Evolutionary conservation across 1,139 yeast species (phyloP).

Genomic region (Yamadazyma membranifaciens): DNA sequence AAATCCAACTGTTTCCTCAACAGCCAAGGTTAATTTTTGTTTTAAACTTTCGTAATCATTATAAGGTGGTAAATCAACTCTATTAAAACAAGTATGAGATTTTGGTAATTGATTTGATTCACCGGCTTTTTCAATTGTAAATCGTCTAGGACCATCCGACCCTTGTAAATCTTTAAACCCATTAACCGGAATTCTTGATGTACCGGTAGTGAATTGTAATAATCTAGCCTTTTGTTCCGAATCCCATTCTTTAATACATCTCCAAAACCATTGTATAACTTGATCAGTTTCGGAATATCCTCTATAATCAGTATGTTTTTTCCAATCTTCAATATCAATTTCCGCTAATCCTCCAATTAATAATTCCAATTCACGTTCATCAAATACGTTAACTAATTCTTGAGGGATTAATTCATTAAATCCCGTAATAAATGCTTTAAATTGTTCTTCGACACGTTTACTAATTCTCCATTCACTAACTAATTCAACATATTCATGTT

Average conservation of each 20-base stretch:
- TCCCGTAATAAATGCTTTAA: slow-evolving; percentile 93
- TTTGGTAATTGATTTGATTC: slow-evolving; percentile 91
- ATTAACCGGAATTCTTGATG: slow-evolving; percentile 97
- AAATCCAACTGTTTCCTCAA: slow-evolving; percentile 91
- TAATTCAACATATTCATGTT: slow-evolving; percentile 91
- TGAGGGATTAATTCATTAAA: slow-evolving; percentile 97
- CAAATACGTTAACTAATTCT: slow-evolving; percentile 93
- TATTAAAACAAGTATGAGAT: slow-evolving; percentile 93
- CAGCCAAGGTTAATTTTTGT: slow-evolving; percentile 82
- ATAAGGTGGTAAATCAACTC: slow-evolving; percentile 89
- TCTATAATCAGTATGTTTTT: slow-evolving; percentile 95
- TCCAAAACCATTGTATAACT: slow-evolving; percentile 98
- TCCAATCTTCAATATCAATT: slow-evolving; percentile 98
- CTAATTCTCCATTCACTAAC: slow-evolving; percentile 96
- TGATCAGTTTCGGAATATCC: slow-evolving; percentile 97
- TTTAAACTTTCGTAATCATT: slow-evolving; percentile 70
- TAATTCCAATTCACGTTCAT: slow-evolving; percentile 93
- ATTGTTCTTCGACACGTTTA: slow-evolving; percentile 92
- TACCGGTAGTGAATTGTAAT: slow-evolving; percentile 96
- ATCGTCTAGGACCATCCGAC: slow-evolving; percentile 97
- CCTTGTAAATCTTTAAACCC: slow-evolving; percentile 99
- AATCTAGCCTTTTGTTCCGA: slow-evolving; percentile 94
- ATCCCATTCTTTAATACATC: slow-evolving; percentile 90
- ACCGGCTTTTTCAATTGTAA: slow-evolving; percentile 97
- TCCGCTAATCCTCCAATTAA: slow-evolving; percentile 98